A percentile compares a stretch with the other conserved stretches of the same genome.
phyloP scores from a whole-genome alignment of 2,329 filamentous ascomycete species.

The Ophidiomyces ophidiicola region DNA sequence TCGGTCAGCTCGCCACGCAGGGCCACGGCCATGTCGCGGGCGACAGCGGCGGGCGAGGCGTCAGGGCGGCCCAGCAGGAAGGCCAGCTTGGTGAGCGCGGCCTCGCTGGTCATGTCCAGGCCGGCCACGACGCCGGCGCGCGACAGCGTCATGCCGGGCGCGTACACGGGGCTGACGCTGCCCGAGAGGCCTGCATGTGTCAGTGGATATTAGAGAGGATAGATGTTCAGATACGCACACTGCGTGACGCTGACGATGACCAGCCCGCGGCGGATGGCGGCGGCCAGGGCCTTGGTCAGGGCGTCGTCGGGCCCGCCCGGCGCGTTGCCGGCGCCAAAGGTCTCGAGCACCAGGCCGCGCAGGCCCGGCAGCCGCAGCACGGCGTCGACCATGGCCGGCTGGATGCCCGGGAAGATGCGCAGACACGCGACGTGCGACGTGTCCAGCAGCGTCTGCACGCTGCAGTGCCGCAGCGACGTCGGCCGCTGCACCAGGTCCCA shows the following conservation, averaged over 20 bases:
- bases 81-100: conserved; percentile 78
- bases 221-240: conserved; percentile 48
- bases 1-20: conserved; percentile 80
- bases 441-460: conserved; percentile 61
- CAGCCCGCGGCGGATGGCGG: conserved; percentile 66
- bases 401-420: conserved; percentile 83
- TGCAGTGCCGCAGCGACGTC: conserved; percentile 60
- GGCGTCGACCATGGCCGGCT: conserved; percentile 82
- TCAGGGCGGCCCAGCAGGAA: conserved; percentile 63
- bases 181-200: conserved; percentile 42
- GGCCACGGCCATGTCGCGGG: conserved; percentile 57
- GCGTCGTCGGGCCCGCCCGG: conserved; percentile 69
- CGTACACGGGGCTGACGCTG: conserved; percentile 66
- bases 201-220: neutral
- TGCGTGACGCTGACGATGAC: conserved; percentile 87
- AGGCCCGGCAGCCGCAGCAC: conserved; percentile 66
- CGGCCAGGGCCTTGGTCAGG: conserved; percentile 63
- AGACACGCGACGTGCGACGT: conserved; percentile 83
- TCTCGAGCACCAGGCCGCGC: conserved; percentile 73
- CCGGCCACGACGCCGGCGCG: conserved; percentile 80
- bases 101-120: conserved; percentile 78
- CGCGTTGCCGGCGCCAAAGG: conserved; percentile 85
- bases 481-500: conserved; percentile 68
- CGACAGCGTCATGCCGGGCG: conserved; percentile 63
- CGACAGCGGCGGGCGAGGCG: conserved; percentile 53